These are phyloP conservation scores for Lasiodiplodia gonubiensis DNA, from an alignment of 2,329 filamentous ascomycete genomes.

Conservation along the genomic window DNA sequence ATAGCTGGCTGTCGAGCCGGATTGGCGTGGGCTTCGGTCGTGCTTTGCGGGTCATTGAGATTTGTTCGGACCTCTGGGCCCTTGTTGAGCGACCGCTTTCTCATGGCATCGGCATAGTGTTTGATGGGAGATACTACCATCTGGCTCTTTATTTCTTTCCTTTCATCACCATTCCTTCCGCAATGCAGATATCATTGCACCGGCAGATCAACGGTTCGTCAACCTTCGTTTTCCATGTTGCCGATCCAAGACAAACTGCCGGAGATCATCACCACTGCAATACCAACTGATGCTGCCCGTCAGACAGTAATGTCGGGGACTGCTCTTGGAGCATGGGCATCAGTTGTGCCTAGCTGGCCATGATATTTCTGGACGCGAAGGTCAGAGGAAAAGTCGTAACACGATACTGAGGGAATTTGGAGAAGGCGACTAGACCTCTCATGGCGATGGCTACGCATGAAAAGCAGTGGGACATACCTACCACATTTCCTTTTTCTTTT, in stretches of 20 bases:
- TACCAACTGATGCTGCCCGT: neutral
- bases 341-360: neutral
- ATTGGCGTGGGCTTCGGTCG: neutral
- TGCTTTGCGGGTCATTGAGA: too few species aligned
- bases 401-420: too few species aligned
- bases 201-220: neutral
- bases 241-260: neutral
- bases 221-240: neutral
- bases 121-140: neutral
- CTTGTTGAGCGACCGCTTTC: neutral
- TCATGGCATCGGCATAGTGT: neutral
- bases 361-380: too few species aligned
- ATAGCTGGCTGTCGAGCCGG: too few species aligned
- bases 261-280: neutral
- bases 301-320: conserved; percentile 14
- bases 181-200: neutral
- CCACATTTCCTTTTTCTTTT: neutral
- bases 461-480: neutral
- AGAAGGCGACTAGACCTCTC: too few species aligned
- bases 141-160: neutral
- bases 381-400: too few species aligned
- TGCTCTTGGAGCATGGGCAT: neutral
- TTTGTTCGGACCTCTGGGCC: neutral
- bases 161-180: neutral
- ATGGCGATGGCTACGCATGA: too few species aligned